Evolutionary conservation across 2,329 filamentous ascomycete species (phyloP).

Genomic region (Aulographum hederae): DNA sequence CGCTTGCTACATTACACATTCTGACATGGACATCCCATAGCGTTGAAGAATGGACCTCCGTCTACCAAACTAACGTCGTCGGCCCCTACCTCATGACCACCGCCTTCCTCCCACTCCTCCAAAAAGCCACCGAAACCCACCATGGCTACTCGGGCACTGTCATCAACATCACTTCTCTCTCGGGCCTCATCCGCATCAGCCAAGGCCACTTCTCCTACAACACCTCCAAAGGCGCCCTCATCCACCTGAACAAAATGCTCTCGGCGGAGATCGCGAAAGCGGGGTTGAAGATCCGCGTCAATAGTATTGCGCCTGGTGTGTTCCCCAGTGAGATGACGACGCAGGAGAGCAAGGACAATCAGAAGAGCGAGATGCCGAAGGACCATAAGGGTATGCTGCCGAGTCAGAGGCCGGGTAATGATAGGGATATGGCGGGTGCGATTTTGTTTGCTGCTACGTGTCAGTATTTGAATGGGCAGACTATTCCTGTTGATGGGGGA

Average conservation of each 20-base stretch:
- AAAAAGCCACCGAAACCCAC: constrained; percentile 22
- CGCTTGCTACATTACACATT: too few relatives aligned
- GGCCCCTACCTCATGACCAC: constrained; percentile 28
- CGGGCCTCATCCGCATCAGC: constrained; percentile 25
- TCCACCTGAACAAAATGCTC: constrained; percentile 37
- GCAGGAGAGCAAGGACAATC: constrained; percentile 28
- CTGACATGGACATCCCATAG: too few relatives aligned
- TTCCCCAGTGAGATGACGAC: constrained; percentile 42
- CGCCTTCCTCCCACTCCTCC: constrained; percentile 26
- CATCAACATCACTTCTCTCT: constrained; percentile 28
- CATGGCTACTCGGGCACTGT: constrained; percentile 24
- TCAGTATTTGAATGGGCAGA: constrained; percentile 32
- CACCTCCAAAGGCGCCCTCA: constrained; percentile 29
- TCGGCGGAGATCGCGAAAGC: constrained; percentile 33
- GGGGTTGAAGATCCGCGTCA: constrained; percentile 35
- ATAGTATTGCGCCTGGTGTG: constrained; percentile 37
- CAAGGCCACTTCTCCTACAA: constrained; percentile 31
- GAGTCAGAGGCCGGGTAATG: constrained; percentile 33
- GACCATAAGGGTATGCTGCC: constrained; percentile 30
- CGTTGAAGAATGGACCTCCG: constrained; percentile 26
- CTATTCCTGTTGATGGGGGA: constrained; percentile 34
- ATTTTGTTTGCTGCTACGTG: constrained; percentile 34
- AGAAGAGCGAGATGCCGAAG: constrained; percentile 36
- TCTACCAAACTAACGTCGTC: constrained; percentile 29
- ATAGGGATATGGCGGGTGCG: constrained; percentile 39